Base-by-base conservation (phyloP, 371 early-diverging fungal genomes). In the Capillidium heterosporum region DNA sequence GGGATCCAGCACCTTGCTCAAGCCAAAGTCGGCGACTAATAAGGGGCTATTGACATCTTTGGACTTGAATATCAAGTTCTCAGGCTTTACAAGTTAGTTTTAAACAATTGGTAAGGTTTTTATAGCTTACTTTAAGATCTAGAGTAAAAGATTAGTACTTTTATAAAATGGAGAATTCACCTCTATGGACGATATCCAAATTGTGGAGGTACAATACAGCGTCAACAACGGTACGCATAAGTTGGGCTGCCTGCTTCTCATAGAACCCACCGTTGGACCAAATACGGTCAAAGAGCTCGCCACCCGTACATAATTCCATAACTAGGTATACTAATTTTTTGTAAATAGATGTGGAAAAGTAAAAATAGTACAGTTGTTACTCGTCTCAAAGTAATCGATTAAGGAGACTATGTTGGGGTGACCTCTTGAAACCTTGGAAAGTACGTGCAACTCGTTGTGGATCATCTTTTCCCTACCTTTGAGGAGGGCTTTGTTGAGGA, bases 221-320 rank as follows among this genome's bases (percentile, higher is more conserved):
- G 47, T 76, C 80, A 48, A 78, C 71, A 29, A 89, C 76, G 8
- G 80, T 82, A 24, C 71, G 67, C 40, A 89, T 74, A 60, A 91
- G 78, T 54, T 83, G 69, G 41, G 86, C 88, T n/a, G 89, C 91
- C 65, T 91, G 89, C 27, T 72, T 73, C 67, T 91, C 92, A 67
- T 78, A 85, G 60, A 87, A 89, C 59, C 68, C 75, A n/a, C 77
- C 77, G 58, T 84, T 81, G 55, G 78, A 77, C 60, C 80, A 81
- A 56, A 95, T 87, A 50, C 88, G 77, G 64, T 91, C 87, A 60
- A 93, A 91, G 32, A 94, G 67, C 66, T 91, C 93, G 28, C 93
- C 93, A 21, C 94, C 94, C 5, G 74, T 73, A 56, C 88, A 89
- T 49, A 91, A 70, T 58, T 92, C 91, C 58, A 87, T 89, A 28